Conservation (phyloP, 2,329 filamentous ascomycete genomes). For the Aureobasidium namibiae region DNA sequence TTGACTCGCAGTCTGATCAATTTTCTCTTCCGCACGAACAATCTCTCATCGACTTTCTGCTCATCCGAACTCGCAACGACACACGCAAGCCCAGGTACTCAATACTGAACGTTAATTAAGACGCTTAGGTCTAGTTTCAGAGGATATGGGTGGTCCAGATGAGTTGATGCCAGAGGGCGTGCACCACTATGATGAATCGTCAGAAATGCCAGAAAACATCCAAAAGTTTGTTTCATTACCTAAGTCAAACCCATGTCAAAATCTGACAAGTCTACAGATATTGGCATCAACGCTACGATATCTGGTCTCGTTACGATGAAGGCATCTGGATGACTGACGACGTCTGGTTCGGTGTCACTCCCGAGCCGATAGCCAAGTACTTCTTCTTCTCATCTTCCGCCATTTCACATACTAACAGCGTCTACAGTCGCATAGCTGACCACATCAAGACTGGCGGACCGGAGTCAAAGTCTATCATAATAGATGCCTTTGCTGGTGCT, state of each 20-base stretch:
- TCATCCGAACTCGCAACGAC: too few relatives aligned
- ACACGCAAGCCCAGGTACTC: not conserved
- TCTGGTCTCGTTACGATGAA: conserved; percentile 81
- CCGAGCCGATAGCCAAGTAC: conserved; percentile 80
- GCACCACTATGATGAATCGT: conserved; percentile 63
- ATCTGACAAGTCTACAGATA: conserved; percentile 51
- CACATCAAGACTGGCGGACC: conserved; percentile 56
- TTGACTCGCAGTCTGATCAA: not conserved
- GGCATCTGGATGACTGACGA: conserved; percentile 87
- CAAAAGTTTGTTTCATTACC: conserved; percentile 56
- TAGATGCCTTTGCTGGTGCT: conserved; percentile 86
- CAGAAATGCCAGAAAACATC: conserved; percentile 72
- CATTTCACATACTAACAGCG: not conserved
- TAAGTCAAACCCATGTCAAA: not conserved
- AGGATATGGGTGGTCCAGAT: not conserved
- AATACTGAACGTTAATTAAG: too few relatives aligned
- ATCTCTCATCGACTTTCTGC: not conserved
- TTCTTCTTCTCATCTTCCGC: conserved; percentile 19
- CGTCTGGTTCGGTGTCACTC: conserved; percentile 95
- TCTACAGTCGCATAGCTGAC: conserved; percentile 64
- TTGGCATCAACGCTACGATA: conserved; percentile 77
- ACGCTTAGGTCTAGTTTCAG: not conserved
- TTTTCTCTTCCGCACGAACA: not conserved
- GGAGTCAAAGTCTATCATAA: conserved; percentile 54
- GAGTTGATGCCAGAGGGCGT: conserved; percentile 31